Conservation (phyloP, 106 monocot genomes). For the Cymbidium sinense region DNA sequence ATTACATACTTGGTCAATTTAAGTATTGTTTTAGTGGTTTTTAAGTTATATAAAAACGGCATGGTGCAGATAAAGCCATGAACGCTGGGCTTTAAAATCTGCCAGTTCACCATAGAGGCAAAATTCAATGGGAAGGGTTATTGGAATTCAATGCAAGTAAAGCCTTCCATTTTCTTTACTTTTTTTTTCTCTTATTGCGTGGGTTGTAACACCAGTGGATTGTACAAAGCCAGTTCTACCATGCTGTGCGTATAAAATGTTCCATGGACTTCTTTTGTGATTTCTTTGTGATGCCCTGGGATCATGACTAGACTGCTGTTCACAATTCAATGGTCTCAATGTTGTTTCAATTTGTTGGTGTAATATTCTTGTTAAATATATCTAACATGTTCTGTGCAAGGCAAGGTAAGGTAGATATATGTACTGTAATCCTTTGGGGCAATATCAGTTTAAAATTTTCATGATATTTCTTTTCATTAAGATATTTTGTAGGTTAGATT, state of each 20-base stretch:
- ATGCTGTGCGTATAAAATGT: background rate
- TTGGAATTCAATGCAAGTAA: background rate
- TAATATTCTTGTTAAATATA: background rate
- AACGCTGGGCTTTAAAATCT: background rate
- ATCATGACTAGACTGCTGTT: background rate
- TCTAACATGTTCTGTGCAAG: background rate
- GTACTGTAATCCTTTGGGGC: background rate
- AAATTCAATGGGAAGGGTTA: background rate
- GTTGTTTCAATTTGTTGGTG: background rate
- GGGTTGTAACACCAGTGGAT: background rate
- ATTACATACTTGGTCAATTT: background rate
- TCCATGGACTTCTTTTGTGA: background rate
- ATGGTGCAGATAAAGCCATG: background rate
- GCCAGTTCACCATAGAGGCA: background rate
- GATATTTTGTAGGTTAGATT: background rate
- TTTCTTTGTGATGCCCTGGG: background rate
- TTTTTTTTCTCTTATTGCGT: background rate
- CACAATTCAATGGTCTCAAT: background rate
- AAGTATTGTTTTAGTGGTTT: background rate
- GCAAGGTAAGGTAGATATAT: background rate
- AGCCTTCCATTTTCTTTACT: background rate
- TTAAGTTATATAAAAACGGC: background rate
- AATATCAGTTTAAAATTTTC: background rate
- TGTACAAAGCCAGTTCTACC: background rate
- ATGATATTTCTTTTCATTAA: background rate